Evolutionary conservation across 768 basidiomycete genomes (phyloP).

Genomic region (Pisolithus orientalis): DNA sequence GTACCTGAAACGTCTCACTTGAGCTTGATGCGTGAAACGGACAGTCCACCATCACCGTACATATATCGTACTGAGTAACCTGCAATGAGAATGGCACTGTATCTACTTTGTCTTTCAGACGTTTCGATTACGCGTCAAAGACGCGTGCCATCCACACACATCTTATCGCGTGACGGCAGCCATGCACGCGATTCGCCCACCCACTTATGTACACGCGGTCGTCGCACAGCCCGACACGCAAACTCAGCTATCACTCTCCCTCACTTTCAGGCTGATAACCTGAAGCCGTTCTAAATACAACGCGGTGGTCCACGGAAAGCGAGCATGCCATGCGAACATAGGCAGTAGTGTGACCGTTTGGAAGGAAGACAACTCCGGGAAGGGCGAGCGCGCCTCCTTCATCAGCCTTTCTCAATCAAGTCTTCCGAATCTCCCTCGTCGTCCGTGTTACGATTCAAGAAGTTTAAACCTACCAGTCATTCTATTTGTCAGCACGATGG

Average conservation of each 20-base stretch:
- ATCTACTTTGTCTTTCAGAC: too few relatives aligned
- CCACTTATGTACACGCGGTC: too few relatives aligned
- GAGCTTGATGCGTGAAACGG: too few relatives aligned
- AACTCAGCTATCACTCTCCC: slow-evolving; percentile 1
- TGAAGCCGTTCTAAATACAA: slow-evolving; percentile 63
- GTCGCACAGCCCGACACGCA: too few relatives aligned
- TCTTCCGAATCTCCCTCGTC: slow-evolving; percentile 61
- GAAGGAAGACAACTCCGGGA: slow-evolving; percentile 78
- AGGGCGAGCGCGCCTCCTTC: slow-evolving; percentile 83
- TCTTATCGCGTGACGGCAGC: too few relatives aligned
- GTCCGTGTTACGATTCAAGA: slow-evolving; percentile 30
- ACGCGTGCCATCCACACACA: too few relatives aligned
- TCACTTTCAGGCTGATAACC: slow-evolving; percentile 27
- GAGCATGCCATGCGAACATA: slow-evolving; percentile 85
- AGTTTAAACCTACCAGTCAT: slow-evolving; percentile 57
- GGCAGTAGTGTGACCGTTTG: slow-evolving; percentile 58
- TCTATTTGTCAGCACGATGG: neutral
- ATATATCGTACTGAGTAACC: too few relatives aligned
- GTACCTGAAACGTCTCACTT: too few relatives aligned
- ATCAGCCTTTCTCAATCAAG: slow-evolving; percentile 70
- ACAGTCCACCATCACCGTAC: too few relatives aligned
- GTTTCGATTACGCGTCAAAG: too few relatives aligned
- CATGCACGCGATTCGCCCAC: too few relatives aligned
- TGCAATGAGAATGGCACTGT: too few relatives aligned
- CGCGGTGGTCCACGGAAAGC: slow-evolving; percentile 56